phyloP scores from a whole-genome alignment of 2,329 filamentous ascomycete species.

The Calonectria crousiana region DNA sequence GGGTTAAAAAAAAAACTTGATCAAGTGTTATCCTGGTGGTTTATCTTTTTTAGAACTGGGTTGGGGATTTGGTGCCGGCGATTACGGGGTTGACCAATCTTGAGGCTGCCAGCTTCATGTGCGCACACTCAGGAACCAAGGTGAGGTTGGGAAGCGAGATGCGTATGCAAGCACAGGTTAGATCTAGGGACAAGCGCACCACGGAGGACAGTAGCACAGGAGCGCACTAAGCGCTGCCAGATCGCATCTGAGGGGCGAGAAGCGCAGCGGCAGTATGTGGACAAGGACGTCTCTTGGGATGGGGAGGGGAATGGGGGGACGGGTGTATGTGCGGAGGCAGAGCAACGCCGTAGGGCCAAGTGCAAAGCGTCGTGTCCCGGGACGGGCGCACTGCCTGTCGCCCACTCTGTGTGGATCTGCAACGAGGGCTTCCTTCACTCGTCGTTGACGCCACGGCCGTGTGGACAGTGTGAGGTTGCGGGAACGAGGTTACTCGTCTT shows the following conservation, averaged over 20 bases:
- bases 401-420: slow-evolving; percentile 24
- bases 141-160: slow-evolving; percentile 35
- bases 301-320: slow-evolving; percentile 34
- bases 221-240: slow-evolving; percentile 47
- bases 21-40: slow-evolving; percentile 23
- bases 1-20: slow-evolving; percentile 25
- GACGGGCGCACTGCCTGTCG: slow-evolving; percentile 24
- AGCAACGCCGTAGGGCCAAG: slow-evolving; percentile 33
- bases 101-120: not conserved
- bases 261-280: slow-evolving; percentile 45
- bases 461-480: slow-evolving; percentile 15
- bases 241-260: slow-evolving; percentile 44
- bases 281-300: slow-evolving; percentile 40
- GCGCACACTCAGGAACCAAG: slow-evolving; percentile 22
- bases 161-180: slow-evolving; percentile 45
- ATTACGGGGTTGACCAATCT: slow-evolving; percentile 1
- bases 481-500: slow-evolving; percentile 12
- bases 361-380: slow-evolving; percentile 40
- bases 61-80: slow-evolving; percentile 1
- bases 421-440: slow-evolving; percentile 16
- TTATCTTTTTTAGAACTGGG: slow-evolving; percentile 19
- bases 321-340: slow-evolving; percentile 23
- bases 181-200: slow-evolving; percentile 40
- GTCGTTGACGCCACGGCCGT: slow-evolving; percentile 29
- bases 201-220: slow-evolving; percentile 42